Evolutionary conservation across 441 rosid species (phyloP).

Genomic region (Gossypium schwendimanii): DNA sequence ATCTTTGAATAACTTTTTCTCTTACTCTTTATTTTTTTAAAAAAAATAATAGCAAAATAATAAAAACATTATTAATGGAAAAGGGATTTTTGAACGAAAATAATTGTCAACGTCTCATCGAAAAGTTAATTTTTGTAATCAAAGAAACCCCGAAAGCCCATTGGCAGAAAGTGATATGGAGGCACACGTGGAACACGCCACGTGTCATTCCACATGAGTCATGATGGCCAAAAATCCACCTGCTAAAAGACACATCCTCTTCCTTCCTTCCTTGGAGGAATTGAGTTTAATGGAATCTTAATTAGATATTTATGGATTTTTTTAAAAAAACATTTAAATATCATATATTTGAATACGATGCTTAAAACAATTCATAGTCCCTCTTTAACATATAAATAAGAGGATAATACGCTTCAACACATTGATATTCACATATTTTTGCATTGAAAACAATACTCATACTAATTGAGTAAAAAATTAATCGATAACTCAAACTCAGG

Average conservation of each 20-base stretch:
- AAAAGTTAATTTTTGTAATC: not conserved
- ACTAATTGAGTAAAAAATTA: no score
- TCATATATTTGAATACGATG: no score
- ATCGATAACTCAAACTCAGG: not conserved
- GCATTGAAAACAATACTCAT: no score
- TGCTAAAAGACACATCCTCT: constrained; percentile 17
- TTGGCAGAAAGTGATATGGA: not conserved
- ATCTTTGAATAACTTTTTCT: no score
- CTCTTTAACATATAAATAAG: no score
- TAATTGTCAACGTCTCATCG: not conserved
- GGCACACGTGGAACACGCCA: constrained; percentile 2
- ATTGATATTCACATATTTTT: accelerated
- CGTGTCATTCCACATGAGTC: constrained; percentile 21
- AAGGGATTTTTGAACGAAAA: not conserved
- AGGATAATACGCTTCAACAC: accelerated
- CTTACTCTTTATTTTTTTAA: no score
- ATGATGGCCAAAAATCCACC: constrained; percentile 6
- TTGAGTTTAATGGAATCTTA: constrained; percentile 27
- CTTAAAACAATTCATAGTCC: no score
- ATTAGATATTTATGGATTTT: no score
- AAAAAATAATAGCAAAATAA: no score
- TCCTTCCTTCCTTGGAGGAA: constrained; percentile 20
- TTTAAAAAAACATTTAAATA: no score
- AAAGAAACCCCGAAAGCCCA: not conserved
- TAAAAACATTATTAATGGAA: not conserved